Percentiles rank a stretch among this genome's conserved stretches.
phyloP scores from a whole-genome alignment of 257 asterid species.

The Lantana camara region DNA sequence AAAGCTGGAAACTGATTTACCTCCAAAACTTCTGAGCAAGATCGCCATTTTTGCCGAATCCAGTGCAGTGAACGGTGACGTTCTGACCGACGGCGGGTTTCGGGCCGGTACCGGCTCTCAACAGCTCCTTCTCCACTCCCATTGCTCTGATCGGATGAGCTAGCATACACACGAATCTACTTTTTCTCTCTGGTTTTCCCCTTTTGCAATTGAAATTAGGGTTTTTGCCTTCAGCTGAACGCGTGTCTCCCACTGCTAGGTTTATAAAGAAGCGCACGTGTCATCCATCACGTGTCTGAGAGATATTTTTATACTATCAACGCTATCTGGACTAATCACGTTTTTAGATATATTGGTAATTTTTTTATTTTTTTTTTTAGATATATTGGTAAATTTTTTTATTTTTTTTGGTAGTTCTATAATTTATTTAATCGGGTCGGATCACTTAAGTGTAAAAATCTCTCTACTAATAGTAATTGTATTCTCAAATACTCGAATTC shows the following conservation, averaged over 20 bases:
- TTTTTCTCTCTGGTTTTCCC: not conserved
- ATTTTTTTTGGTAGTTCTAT: no score
- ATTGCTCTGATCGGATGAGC: slow-evolving; percentile 40
- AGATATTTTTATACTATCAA: not conserved
- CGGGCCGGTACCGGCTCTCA: slow-evolving; percentile 75
- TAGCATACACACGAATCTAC: not conserved
- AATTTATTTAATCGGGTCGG: no score
- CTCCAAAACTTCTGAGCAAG: slow-evolving; percentile 81
- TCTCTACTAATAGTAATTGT: no score
- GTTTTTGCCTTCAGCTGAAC: slow-evolving; percentile 7
- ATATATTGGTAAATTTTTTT: no score
- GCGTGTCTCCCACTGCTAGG: not conserved
- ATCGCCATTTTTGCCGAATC: slow-evolving; percentile 89
- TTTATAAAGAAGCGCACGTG: slow-evolving; percentile 5
- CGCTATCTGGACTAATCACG: not conserved
- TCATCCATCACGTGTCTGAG: slow-evolving; percentile 21
- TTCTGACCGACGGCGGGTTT: slow-evolving; percentile 77
- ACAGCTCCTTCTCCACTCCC: slow-evolving; percentile 84
- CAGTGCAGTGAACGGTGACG: slow-evolving; percentile 98
- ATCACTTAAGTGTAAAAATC: no score
- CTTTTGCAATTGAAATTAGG: slow-evolving; percentile 24
- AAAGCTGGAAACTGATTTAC: slow-evolving; percentile 31
- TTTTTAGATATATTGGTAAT: no score
- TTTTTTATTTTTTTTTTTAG: no score
- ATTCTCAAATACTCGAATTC: no score